These are phyloP conservation scores for Thalassiosira sp. DNA, from an alignment of 352 stramenopile genomes.

Conservation along the genomic window DNA sequence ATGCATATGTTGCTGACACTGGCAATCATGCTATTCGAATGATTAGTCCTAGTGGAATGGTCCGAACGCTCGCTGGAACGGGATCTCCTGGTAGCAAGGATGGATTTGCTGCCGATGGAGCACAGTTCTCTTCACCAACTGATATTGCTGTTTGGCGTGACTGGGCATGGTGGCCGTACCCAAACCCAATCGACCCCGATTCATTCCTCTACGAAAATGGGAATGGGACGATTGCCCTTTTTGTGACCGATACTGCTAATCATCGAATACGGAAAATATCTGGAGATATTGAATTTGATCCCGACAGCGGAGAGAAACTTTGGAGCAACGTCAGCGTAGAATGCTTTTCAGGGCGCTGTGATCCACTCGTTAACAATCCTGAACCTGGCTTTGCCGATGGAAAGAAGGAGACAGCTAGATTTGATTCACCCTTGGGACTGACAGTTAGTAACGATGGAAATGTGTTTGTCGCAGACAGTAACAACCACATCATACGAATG, in stretches of 20 bases:
- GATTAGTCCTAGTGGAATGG: constrained; percentile 56
- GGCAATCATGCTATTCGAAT: constrained; percentile 87
- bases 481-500: constrained; percentile 92
- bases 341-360: constrained; percentile 90
- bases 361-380: constrained; percentile 72
- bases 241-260: constrained; percentile 79
- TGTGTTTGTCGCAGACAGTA: constrained; percentile 93
- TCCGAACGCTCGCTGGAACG: constrained; percentile 57
- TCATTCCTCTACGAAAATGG: constrained; percentile 48
- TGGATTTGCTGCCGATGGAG: constrained; percentile 48
- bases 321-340: constrained; percentile 75
- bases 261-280: constrained; percentile 89
- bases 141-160: constrained; percentile 77
- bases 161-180: constrained; percentile 53
- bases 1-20: constrained; percentile 94
- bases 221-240: constrained; percentile 53
- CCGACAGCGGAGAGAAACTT: constrained; percentile 41
- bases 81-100: constrained; percentile 59
- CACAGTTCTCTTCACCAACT: constrained; percentile 71
- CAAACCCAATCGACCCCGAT: constrained; percentile 52
- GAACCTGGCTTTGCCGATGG: constrained; percentile 90
- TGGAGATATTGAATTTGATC: constrained; percentile 41
- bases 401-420: constrained; percentile 81
- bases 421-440: constrained; percentile 91
- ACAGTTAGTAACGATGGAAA: constrained; percentile 82